Evolutionary conservation across 345 rosid species (phyloP).

Genomic region (Mangifera indica): DNA sequence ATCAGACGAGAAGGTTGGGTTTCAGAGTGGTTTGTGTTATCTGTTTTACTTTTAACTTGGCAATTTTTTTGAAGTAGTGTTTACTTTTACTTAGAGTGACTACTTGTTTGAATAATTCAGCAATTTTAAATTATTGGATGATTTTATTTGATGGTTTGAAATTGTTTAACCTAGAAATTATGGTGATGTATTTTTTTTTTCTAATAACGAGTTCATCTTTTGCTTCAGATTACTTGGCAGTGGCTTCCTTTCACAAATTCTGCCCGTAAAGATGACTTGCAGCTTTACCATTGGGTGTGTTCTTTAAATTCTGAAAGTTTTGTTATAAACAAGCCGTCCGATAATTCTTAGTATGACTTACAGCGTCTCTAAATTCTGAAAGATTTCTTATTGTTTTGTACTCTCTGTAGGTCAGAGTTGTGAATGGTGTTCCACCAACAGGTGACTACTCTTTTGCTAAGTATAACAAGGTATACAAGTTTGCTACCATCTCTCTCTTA

Average conservation of each 20-base stretch:
- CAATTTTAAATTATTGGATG: neutral
- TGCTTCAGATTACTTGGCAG: slow-evolving; percentile 71
- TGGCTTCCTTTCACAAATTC: slow-evolving; percentile 90
- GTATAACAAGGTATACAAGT: slow-evolving; percentile 71
- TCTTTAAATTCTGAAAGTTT: slow-evolving; percentile 7
- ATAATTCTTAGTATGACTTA: neutral
- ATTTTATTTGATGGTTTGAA: neutral
- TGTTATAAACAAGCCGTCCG: neutral
- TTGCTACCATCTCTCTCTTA: neutral
- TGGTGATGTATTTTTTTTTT: neutral
- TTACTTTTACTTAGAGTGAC: slow-evolving; percentile 1
- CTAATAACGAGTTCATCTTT: neutral
- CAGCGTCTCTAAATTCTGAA: no score
- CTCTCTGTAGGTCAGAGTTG: slow-evolving; percentile 73
- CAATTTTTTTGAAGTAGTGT: neutral
- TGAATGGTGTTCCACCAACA: slow-evolving; percentile 84
- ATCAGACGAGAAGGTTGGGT: slow-evolving; percentile 70
- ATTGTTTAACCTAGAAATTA: slow-evolving; percentile 9
- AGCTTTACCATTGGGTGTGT: slow-evolving; percentile 89
- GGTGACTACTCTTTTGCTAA: slow-evolving; percentile 96
- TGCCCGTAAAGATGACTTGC: slow-evolving; percentile 77
- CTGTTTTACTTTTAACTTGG: neutral
- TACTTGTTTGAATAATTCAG: neutral
- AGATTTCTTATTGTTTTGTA: neutral
- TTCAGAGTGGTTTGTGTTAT: neutral